Conservation (phyloP, 768 basidiomycete genomes). For the Pleurotus platypus region DNA sequence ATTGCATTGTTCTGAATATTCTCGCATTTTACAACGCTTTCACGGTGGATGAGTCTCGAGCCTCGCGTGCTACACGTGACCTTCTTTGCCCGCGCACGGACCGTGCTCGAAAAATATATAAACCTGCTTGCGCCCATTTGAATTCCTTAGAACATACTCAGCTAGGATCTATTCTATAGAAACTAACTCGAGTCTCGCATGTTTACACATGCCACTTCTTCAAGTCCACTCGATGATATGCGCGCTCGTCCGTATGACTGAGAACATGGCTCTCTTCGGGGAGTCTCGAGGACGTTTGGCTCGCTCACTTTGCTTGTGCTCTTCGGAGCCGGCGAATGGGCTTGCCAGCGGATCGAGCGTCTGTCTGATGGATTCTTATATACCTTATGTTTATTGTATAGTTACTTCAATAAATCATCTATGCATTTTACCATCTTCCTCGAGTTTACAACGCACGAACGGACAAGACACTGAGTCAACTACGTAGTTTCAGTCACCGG, state of each 20-base stretch:
- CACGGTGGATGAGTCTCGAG: too few relatives aligned
- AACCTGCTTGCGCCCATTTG: not conserved
- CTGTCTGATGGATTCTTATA: conserved; percentile 54
- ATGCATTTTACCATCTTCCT: too few relatives aligned
- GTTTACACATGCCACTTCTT: conserved; percentile 74
- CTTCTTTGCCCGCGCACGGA: conserved; percentile 10
- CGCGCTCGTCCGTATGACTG: conserved; percentile 60
- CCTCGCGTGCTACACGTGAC: not conserved
- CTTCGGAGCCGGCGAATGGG: conserved; percentile 25
- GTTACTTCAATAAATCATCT: too few relatives aligned
- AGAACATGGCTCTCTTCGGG: conserved; percentile 48
- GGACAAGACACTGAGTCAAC: too few relatives aligned
- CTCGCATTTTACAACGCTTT: too few relatives aligned
- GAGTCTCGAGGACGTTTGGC: conserved; percentile 67
- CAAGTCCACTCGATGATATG: conserved; percentile 69
- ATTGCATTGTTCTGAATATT: too few relatives aligned
- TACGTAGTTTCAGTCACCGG: not conserved
- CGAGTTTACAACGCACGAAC: too few relatives aligned
- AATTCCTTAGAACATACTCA: conserved; percentile 69
- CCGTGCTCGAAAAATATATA: conserved; percentile 26
- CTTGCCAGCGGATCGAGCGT: conserved; percentile 55
- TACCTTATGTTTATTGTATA: too few relatives aligned
- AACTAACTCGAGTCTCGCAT: conserved; percentile 78
- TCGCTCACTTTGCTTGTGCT: conserved; percentile 19
- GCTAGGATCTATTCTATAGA: conserved; percentile 80